A percentile compares a stretch with the other conserved stretches of the same genome.
These are phyloP conservation scores for Trichoderma gamsii DNA, from an alignment of 495 filamentous ascomycete genomes.

Conservation along the genomic window DNA sequence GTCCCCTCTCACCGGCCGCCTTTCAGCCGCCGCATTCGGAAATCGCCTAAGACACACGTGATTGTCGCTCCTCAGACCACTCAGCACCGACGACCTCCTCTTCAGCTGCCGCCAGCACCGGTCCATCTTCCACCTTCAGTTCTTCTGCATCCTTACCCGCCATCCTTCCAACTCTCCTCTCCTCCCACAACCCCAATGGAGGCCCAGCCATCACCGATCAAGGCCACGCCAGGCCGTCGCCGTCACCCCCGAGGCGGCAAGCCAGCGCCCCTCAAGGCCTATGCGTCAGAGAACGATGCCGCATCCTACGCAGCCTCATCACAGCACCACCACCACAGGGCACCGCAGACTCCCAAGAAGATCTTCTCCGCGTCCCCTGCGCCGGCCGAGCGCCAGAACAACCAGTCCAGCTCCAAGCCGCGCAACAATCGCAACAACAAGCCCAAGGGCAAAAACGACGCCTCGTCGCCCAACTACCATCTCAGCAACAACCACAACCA, in stretches of 20 bases:
- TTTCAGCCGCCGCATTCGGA: too few species aligned
- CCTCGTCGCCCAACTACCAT: conserved; percentile 28
- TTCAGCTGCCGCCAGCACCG: too few species aligned
- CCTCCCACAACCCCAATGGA: not conserved
- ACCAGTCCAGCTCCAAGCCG: conserved; percentile 21
- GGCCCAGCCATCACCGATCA: conserved; percentile 15
- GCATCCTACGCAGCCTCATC: conserved; percentile 19
- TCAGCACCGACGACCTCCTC: too few species aligned
- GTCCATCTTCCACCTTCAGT: too few species aligned
- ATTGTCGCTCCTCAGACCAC: too few species aligned
- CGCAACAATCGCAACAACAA: conserved; percentile 32
- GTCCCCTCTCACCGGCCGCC: too few species aligned
- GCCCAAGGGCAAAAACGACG: conserved; percentile 27
- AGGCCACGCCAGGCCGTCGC: conserved; percentile 37
- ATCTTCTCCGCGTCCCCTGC: conserved; percentile 22
- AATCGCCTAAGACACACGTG: too few species aligned
- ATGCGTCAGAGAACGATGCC: conserved; percentile 46
- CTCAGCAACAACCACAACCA: conserved; percentile 32
- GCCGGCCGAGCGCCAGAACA: conserved; percentile 8
- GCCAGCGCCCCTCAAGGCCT: conserved; percentile 34
- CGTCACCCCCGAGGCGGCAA: conserved; percentile 26
- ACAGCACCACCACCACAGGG: conserved; percentile 20
- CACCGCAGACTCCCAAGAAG: conserved; percentile 37
- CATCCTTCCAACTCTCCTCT: too few species aligned
- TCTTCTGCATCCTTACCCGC: too few species aligned